These are phyloP conservation scores for Globisporangium okanoganense DNA, from an alignment of 352 stramenopile species.

Conservation along the genomic window DNA sequence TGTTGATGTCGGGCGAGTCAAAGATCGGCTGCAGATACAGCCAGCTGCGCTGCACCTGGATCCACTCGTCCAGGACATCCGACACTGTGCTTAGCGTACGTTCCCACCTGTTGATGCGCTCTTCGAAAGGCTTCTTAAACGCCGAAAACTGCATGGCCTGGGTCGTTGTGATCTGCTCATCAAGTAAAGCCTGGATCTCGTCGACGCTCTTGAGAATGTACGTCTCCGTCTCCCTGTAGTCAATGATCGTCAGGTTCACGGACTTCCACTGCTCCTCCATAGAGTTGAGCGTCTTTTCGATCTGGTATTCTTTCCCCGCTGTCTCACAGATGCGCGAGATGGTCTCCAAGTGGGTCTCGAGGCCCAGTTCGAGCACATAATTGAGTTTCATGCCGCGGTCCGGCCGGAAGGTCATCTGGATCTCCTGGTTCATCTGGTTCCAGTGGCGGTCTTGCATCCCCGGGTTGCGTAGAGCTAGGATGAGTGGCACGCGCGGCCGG, in stretches of 20 bases:
- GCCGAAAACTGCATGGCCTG: conserved; percentile 95
- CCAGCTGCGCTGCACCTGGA: conserved; percentile 93
- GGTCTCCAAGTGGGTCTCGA: conserved; percentile 83
- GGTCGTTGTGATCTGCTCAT: conserved; percentile 95
- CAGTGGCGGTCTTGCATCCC: conserved; percentile 94
- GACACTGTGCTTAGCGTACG: conserved; percentile 85
- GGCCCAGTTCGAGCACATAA: conserved; percentile 80
- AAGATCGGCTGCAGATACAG: conserved; percentile 96
- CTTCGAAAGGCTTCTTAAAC: conserved; percentile 95
- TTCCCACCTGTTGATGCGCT: conserved; percentile 92
- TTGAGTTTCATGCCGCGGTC: conserved; percentile 82
- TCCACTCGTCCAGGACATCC: conserved; percentile 94
- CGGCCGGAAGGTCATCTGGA: conserved; percentile 79
- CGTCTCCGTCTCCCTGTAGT: conserved; percentile 92
- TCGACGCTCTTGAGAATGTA: conserved; percentile 93
- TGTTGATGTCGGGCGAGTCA: conserved; percentile 95
- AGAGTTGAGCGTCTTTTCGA: conserved; percentile 90
- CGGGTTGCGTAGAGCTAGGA: conserved; percentile 87
- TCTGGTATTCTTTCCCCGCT: conserved; percentile 93
- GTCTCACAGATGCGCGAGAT: conserved; percentile 92
- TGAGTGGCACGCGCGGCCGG: conserved; percentile 86
- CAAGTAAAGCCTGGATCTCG: conserved; percentile 91
- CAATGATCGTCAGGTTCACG: conserved; percentile 82
- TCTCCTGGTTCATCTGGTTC: conserved; percentile 88
- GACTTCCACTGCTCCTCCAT: conserved; percentile 91